A percentile compares a stretch with the other conserved stretches of the same genome.
These are phyloP conservation scores for Andrographis paniculata DNA, from an alignment of 305 asterid genomes.

Conservation along the genomic window DNA sequence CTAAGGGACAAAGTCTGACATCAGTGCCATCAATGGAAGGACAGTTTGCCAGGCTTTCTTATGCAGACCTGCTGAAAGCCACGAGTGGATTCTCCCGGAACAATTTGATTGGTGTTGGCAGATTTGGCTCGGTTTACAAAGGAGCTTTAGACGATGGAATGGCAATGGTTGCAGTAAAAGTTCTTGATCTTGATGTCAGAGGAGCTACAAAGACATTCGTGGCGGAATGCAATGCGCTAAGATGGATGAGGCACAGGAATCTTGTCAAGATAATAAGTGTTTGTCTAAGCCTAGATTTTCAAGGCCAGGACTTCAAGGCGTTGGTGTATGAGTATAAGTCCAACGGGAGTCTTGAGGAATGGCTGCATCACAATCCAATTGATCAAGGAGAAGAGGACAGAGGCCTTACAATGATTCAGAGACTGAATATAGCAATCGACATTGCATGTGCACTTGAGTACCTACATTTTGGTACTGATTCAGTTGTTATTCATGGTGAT, in stretches of 20 bases:
- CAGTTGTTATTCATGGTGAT: slow-evolving; percentile 11
- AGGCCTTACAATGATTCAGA: slow-evolving; percentile 5
- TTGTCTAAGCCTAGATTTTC: slow-evolving; percentile 15
- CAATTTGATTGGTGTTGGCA: slow-evolving; percentile 19
- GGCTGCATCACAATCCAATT: slow-evolving; percentile 10
- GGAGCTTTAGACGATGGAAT: slow-evolving; percentile 10
- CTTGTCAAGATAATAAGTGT: slow-evolving; percentile 17
- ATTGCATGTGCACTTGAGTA: slow-evolving; percentile 22
- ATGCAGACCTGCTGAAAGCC: slow-evolving; percentile 16
- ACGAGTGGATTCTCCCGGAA: slow-evolving; percentile 16
- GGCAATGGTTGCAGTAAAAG: slow-evolving; percentile 18
- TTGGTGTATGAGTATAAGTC: slow-evolving; percentile 15
- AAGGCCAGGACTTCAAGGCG: slow-evolving; percentile 19
- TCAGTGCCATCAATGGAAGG: slow-evolving; percentile 5
- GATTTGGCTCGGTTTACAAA: slow-evolving; percentile 19
- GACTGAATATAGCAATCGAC: slow-evolving; percentile 18
- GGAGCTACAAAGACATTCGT: slow-evolving; percentile 20
- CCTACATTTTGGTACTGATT: slow-evolving; percentile 19
- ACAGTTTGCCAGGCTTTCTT: slow-evolving; percentile 17
- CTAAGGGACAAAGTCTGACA: neutral
- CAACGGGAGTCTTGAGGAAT: slow-evolving; percentile 12
- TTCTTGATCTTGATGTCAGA: slow-evolving; percentile 14
- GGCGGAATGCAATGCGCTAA: slow-evolving; percentile 18
- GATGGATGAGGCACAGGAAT: slow-evolving; percentile 18
- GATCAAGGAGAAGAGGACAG: neutral